phyloP scores from a whole-genome alignment of 768 basidiomycete species.

The Dentipellis fragilis region DNA sequence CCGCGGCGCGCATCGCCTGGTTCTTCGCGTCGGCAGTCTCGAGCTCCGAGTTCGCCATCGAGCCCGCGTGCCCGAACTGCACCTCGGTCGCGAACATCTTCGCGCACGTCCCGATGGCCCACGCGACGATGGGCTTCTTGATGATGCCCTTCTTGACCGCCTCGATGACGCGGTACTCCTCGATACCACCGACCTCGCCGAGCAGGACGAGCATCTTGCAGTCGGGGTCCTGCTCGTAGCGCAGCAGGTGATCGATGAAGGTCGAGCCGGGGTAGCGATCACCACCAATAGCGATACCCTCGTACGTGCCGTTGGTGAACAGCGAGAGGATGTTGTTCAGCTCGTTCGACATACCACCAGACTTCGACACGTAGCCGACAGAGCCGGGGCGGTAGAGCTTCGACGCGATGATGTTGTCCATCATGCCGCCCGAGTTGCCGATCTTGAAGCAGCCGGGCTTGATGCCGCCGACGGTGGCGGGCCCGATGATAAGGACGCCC shows the following conservation, averaged over 20 bases:
- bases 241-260: constrained; percentile 97
- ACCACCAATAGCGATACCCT: constrained; percentile 99
- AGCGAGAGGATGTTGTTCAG: constrained; percentile 98
- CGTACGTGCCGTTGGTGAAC: constrained; percentile 95
- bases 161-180: constrained; percentile 98
- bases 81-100: constrained; percentile 99
- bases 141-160: constrained; percentile 90
- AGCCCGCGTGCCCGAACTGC: constrained; percentile 98
- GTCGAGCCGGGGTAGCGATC: constrained; percentile 98
- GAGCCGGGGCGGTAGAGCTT: constrained; percentile 98
- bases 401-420: constrained; percentile 99
- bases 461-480: constrained; percentile 98
- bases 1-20: constrained; percentile 84
- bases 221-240: constrained; percentile 93
- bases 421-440: constrained; percentile 99
- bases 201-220: constrained; percentile 99
- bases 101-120: constrained; percentile 99
- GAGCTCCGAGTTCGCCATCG: constrained; percentile 93
- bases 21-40: constrained; percentile 99
- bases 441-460: constrained; percentile 99
- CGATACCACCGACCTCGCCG: constrained; percentile 97
- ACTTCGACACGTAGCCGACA: constrained; percentile 98
- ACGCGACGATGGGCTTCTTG: constrained; percentile 98
- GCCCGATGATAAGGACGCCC: constrained; percentile 87
- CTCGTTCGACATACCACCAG: constrained; percentile 99